A percentile compares a stretch with the other conserved stretches of the same genome.
These are phyloP conservation scores for Acacia crassicarpa DNA, from an alignment of 306 rosid genomes.

Conservation along the genomic window DNA sequence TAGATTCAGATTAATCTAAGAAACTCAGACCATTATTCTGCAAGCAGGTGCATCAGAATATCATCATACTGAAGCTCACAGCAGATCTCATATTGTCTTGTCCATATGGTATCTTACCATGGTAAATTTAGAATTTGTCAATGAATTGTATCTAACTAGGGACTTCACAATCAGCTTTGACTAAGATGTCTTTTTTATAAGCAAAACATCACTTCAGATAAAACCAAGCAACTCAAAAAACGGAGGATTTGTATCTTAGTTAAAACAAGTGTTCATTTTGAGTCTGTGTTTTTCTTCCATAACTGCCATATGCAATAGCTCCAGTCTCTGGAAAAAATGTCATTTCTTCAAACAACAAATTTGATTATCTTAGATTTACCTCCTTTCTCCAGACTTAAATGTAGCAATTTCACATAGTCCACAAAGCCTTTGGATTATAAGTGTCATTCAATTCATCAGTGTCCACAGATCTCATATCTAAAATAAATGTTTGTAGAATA, in stretches of 20 bases:
- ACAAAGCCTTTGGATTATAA: slow-evolving; percentile 10
- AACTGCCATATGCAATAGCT: slow-evolving; percentile 17
- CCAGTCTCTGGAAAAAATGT: not conserved
- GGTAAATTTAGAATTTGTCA: not conserved
- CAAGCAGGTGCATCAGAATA: slow-evolving; percentile 1
- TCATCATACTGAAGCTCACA: not conserved
- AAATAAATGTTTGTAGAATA: not conserved
- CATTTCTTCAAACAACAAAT: not conserved
- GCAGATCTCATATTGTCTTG: not conserved
- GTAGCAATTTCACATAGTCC: slow-evolving; percentile 15
- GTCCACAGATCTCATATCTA: slow-evolving; percentile 13
- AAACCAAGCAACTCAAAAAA: not conserved
- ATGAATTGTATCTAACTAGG: not conserved
- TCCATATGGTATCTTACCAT: not conserved
- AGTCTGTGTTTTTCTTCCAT: not conserved
- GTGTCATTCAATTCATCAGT: slow-evolving; percentile 8
- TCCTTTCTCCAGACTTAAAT: not conserved
- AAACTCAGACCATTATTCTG: not conserved
- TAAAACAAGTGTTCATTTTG: not conserved
- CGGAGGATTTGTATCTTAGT: not conserved
- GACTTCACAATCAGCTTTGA: not conserved
- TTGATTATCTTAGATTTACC: not conserved
- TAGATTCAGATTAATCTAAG: not conserved
- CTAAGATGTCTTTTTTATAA: not conserved
- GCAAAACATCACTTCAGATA: not conserved